Evolutionary conservation across 345 rosid genomes (phyloP), one percentile per base, ranked within the genome.

Genomic region (Populus simonii): DNA sequence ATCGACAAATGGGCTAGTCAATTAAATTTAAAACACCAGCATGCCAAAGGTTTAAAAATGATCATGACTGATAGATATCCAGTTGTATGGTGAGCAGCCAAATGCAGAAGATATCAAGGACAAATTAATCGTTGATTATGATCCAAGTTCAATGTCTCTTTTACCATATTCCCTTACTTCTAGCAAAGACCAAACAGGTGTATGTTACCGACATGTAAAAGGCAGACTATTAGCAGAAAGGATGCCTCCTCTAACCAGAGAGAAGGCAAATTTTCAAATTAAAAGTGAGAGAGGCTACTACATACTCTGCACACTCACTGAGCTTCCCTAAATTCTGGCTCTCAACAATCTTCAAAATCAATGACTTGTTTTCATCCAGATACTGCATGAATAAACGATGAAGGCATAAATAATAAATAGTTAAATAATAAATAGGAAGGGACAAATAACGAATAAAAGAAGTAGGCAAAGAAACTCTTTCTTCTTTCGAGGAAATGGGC

Each of bases 301-400:
- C 99, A 89, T 89, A 96, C 99, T 96, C 99, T 9, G 98, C 98
- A 74, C 99, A 96, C 73, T 96, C 99, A 66, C 86, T 88, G 74
- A 94, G 85, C 82, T 96, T 94, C 78, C 99, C 99, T 0, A 97
- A 89, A 85, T 89, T 96, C 87, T 96, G 99, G 89, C 97, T 92
- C 87, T 96, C 99, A 61, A 96, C 99, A 20, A 96, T 96, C 95
- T 96, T 96, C 90, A 96, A 85, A 86, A 96, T 96, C 95, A 96
- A 86, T 0, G 99, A 96, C 87, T 96, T 96, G 94, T 96, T 96
- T 89, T 96, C 99, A 73, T 96, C 99, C 75, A 96, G 88, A 87
- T 92, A 96, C 99, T 96, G 91, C 87, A 89, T 27, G 66, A 68
- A 80, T 66, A 78, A 61, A 70, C 36, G 68, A 51, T 27, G 17